These are phyloP conservation scores for Tulasnella sp. DNA, from an alignment of 768 basidiomycete genomes.

Conservation along the genomic window DNA sequence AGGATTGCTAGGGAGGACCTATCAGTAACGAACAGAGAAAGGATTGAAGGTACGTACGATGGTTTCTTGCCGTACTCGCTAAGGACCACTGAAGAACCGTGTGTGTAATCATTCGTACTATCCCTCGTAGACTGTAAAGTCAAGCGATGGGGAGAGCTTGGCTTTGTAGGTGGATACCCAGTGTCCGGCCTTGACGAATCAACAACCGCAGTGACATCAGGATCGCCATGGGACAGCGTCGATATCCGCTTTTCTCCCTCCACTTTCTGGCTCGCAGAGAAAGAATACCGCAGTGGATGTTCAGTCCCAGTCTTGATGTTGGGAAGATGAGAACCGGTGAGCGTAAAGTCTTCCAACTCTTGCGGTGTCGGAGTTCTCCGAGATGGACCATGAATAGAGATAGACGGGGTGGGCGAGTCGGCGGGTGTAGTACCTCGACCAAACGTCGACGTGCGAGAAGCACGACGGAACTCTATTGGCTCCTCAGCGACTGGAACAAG, in stretches of 20 bases:
- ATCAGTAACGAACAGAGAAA: background rate
- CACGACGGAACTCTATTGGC: background rate
- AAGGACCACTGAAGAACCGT: slow-evolving; percentile 4
- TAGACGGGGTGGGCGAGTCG: background rate
- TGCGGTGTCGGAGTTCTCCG: background rate
- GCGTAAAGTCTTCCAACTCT: slow-evolving; percentile 5
- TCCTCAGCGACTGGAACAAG: too few species aligned
- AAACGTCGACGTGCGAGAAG: slow-evolving; percentile 5
- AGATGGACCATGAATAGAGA: background rate
- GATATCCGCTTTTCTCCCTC: background rate
- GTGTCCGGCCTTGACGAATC: too few species aligned
- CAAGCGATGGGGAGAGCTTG: slow-evolving; percentile 4
- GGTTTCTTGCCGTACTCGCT: slow-evolving; percentile 8
- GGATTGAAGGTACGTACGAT: background rate
- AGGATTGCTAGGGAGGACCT: background rate
- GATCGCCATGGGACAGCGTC: slow-evolving; percentile 6
- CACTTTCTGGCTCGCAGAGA: too few species aligned
- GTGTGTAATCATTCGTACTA: slow-evolving; percentile 8
- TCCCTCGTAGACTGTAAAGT: slow-evolving; percentile 9
- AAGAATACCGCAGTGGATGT: background rate
- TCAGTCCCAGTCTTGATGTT: background rate
- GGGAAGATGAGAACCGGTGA: background rate
- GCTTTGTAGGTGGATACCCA: too few species aligned
- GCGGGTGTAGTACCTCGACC: background rate
- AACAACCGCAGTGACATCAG: background rate